phyloP scores from a whole-genome alignment of 768 basidiomycete genomes.

The Piloderma croceum region DNA sequence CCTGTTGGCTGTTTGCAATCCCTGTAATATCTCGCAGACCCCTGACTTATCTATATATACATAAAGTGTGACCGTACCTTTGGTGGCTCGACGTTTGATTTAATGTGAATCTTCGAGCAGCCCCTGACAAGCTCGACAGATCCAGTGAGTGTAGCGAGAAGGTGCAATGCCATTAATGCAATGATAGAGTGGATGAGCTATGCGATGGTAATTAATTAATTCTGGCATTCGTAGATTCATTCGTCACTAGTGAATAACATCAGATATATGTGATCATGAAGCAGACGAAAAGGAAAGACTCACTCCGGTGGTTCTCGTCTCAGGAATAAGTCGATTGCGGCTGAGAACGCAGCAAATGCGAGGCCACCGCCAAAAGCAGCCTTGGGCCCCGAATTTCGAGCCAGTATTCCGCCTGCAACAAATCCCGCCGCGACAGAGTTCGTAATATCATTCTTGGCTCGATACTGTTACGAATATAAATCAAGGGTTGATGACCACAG shows the following conservation, averaged over 20 bases:
- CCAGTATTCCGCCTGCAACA: constrained; percentile 82
- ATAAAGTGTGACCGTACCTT: too few relatives aligned
- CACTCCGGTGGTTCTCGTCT: constrained; percentile 78
- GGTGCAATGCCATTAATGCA: neutral
- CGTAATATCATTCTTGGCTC: constrained; percentile 91
- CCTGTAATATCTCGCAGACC: too few relatives aligned
- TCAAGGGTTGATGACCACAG: constrained; percentile 1
- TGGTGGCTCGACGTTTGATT: too few relatives aligned
- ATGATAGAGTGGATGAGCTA: neutral
- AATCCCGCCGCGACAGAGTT: constrained; percentile 89
- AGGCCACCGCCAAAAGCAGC: constrained; percentile 84
- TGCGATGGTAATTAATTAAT: neutral
- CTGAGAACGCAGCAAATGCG: constrained; percentile 91
- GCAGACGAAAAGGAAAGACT: too few relatives aligned
- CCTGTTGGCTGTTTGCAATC: too few relatives aligned
- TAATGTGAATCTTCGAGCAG: too few relatives aligned
- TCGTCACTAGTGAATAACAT: constrained; percentile 31
- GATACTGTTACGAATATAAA: constrained; percentile 60
- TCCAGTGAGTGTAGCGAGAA: too few relatives aligned
- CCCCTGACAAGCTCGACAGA: too few relatives aligned
- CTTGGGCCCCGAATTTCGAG: constrained; percentile 80
- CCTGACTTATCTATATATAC: too few relatives aligned
- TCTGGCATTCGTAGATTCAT: constrained; percentile 15
- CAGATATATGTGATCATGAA: constrained; percentile 7
- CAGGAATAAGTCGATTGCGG: constrained; percentile 79